Evolutionary conservation across 208 protist genomes (phyloP).

Genomic region (Acanthamoeba rhysodes): DNA sequence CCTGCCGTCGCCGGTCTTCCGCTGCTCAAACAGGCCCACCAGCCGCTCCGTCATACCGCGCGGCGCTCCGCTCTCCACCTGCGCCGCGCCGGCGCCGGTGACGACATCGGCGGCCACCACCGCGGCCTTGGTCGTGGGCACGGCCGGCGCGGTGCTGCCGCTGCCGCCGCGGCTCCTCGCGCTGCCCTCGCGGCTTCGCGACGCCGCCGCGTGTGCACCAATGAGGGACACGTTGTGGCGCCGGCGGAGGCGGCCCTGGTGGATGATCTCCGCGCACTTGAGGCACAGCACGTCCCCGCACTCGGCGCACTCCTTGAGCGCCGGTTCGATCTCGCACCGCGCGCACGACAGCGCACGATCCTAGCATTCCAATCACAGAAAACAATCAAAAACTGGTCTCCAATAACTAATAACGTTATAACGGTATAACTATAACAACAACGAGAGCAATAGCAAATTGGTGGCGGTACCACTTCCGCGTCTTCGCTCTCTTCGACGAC

Average conservation of each 20-base stretch:
- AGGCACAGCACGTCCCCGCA: slow-evolving; percentile 55
- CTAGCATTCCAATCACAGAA: neutral
- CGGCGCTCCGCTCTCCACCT: neutral
- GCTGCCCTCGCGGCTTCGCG: neutral
- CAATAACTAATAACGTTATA: too few relatives aligned
- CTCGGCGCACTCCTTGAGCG: slow-evolving; percentile 45
- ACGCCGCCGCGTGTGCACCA: neutral
- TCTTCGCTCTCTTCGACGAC: neutral
- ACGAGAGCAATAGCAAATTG: neutral
- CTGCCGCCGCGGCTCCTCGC: neutral
- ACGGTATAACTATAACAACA: neutral
- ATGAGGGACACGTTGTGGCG: slow-evolving; percentile 20
- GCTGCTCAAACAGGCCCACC: neutral
- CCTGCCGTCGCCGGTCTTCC: neutral
- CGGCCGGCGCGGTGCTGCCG: neutral
- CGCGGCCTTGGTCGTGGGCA: neutral
- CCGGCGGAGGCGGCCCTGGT: slow-evolving; percentile 49
- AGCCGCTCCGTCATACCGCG: neutral
- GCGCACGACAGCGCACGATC: slow-evolving; percentile 33
- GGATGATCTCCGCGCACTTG: slow-evolving; percentile 68
- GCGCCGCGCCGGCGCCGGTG: too few relatives aligned
- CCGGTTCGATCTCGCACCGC: slow-evolving; percentile 63
- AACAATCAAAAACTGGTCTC: too few relatives aligned
- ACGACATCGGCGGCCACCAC: neutral
- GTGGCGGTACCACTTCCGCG: neutral